These are phyloP conservation scores for Pythium scleroteichum DNA, from an alignment of 352 stramenopile genomes.

Conservation along the genomic window DNA sequence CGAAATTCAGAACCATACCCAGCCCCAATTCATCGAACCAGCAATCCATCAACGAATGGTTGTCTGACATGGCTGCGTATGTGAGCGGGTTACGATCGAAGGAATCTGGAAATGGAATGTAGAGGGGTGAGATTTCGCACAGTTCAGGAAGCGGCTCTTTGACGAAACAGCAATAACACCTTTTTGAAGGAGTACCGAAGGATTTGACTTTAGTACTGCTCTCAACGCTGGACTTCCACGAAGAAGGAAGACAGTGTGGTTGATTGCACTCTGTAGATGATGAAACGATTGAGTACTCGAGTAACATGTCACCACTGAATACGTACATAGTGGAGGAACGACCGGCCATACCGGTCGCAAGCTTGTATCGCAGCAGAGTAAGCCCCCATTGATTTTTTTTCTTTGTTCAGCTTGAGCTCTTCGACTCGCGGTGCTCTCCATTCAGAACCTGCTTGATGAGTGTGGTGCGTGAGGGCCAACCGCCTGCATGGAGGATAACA, in stretches of 20 bases:
- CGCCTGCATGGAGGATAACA: not conserved
- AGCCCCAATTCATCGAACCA: conserved; percentile 34
- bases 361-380: conserved; percentile 35
- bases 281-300: no score
- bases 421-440: conserved; percentile 49
- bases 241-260: not conserved
- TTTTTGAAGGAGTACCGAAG: conserved; percentile 1
- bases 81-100: conserved; percentile 51
- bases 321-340: conserved; percentile 65
- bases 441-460: not conserved
- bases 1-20: conserved; percentile 11
- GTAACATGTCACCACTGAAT: no score
- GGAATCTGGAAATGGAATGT: conserved; percentile 26
- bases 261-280: conserved; percentile 12
- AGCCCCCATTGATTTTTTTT: conserved; percentile 4
- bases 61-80: conserved; percentile 46
- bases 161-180: no score
- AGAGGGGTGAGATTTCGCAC: not conserved
- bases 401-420: conserved; percentile 26
- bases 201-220: conserved; percentile 3
- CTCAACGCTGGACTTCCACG: not conserved
- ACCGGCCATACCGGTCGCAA: conserved; percentile 40
- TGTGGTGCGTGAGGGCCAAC: not conserved
- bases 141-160: no score
- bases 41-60: conserved; percentile 38